Evolutionary conservation across 2,329 filamentous ascomycete genomes (phyloP).

Genomic region (Hymenoscyphus linearis): DNA sequence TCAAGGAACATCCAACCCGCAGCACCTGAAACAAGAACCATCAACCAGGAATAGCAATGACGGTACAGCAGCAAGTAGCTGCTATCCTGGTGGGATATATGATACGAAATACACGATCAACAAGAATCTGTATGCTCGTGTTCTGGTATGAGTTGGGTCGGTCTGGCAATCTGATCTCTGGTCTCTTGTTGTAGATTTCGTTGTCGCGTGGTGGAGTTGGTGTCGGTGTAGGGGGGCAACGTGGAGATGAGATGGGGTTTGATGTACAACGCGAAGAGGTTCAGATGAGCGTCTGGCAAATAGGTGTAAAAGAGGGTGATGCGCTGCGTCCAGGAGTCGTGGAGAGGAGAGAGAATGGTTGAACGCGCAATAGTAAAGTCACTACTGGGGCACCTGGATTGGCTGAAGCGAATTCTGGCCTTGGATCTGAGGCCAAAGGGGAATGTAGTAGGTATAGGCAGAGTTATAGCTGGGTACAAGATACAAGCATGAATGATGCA

Average conservation of each 20-base stretch:
- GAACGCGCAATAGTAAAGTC: neutral
- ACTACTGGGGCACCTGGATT: too few relatives aligned
- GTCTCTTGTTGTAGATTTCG: neutral
- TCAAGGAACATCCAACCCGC: slow-evolving; percentile 26
- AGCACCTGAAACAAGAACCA: slow-evolving; percentile 29
- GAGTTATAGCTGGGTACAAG: too few relatives aligned
- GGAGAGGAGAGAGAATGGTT: neutral
- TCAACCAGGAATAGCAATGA: slow-evolving; percentile 20
- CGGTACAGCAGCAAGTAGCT: slow-evolving; percentile 11
- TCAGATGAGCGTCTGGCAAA: neutral
- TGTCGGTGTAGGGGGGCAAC: slow-evolving; percentile 16
- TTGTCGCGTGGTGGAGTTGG: slow-evolving; percentile 14
- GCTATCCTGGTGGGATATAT: slow-evolving; percentile 11
- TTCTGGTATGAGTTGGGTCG: slow-evolving; percentile 3
- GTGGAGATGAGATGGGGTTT: slow-evolving; percentile 10
- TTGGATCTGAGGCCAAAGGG: too few relatives aligned
- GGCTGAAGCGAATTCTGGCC: too few relatives aligned
- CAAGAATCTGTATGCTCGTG: slow-evolving; percentile 5
- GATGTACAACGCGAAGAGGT: slow-evolving; percentile 10
- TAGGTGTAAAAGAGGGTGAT: neutral
- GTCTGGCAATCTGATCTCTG: neutral
- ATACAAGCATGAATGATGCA: too few relatives aligned
- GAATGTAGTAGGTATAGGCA: too few relatives aligned
- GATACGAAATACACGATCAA: slow-evolving; percentile 15
- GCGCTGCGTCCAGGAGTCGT: neutral